A percentile compares a stretch with the other conserved stretches of the same genome.
Evolutionary conservation across 106 monocot species (phyloP).

Genomic region (Allium sativum): DNA sequence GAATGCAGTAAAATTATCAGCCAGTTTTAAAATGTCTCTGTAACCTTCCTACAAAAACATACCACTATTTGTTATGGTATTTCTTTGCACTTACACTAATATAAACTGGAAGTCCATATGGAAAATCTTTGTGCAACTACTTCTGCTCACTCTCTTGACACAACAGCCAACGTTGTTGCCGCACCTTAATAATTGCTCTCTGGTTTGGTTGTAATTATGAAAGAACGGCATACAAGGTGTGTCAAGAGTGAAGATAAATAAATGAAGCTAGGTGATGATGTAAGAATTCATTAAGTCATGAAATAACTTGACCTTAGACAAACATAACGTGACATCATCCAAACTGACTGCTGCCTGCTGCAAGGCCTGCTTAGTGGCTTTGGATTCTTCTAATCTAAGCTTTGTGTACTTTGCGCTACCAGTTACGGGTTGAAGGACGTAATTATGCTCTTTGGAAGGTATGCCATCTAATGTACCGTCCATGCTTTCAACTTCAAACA

Average conservation of each 20-base stretch:
- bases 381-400: conserved; percentile 47
- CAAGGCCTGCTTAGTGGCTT: conserved; percentile 49
- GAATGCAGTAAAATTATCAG: conserved; percentile 84
- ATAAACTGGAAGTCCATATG: too few species aligned
- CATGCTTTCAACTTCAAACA: conserved; percentile 56
- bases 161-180: too few species aligned
- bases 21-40: conserved; percentile 85
- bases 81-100: too few species aligned
- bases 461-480: conserved; percentile 13
- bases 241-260: too few species aligned
- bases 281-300: too few species aligned
- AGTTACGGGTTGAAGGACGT: conserved; percentile 82
- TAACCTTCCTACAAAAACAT: conserved; percentile 63
- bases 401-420: conserved; percentile 90
- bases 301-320: conserved; percentile 50
- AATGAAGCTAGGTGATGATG: too few species aligned
- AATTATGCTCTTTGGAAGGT: conserved; percentile 46
- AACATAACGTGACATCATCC: conserved; percentile 84
- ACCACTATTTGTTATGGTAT: conserved; percentile 3
- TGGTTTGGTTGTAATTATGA: too few species aligned
- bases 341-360: conserved; percentile 75
- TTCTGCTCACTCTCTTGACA: too few species aligned
- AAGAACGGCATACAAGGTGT: too few species aligned
- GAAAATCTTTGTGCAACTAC: too few species aligned
- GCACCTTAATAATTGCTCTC: too few species aligned